Conservation (phyloP, 1,284 basidiomycete genomes). For the Butyriboletus regius region DNA sequence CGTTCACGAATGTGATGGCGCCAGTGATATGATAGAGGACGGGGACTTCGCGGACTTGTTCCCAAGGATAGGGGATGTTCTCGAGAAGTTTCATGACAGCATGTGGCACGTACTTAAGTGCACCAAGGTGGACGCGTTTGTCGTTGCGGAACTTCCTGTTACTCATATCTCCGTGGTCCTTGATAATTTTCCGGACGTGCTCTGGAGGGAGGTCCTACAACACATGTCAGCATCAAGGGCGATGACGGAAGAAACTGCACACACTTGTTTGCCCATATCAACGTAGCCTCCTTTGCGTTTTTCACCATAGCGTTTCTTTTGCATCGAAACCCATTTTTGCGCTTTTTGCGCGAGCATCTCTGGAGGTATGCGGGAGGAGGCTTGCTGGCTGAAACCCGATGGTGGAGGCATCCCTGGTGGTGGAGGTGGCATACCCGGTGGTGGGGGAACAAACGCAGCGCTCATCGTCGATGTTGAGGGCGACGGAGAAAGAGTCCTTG, state of each 20-base stretch:
- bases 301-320: constrained; percentile 83
- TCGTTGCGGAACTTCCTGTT: constrained; percentile 95
- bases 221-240: constrained; percentile 4
- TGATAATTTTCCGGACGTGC: constrained; percentile 95
- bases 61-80: constrained; percentile 99
- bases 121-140: constrained; percentile 96
- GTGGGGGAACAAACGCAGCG: constrained; percentile 32
- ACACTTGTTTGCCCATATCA: constrained; percentile 87
- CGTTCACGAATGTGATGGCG: constrained; percentile 99
- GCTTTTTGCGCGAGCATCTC: constrained; percentile 79
- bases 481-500: constrained; percentile 21
- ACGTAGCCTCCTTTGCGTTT: constrained; percentile 82
- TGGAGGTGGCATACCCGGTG: constrained; percentile 57
- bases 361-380: constrained; percentile 59
- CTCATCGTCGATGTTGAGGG: constrained; percentile 34
- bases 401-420: constrained; percentile 55
- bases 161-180: constrained; percentile 96
- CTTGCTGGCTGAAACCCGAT: constrained; percentile 43
- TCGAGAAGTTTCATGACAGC: constrained; percentile 98
- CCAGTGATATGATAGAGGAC: constrained; percentile 98
- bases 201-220: constrained; percentile 78
- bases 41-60: constrained; percentile 95
- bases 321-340: constrained; percentile 90
- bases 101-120: constrained; percentile 97
- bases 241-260: constrained; percentile 22